A percentile compares a stretch with the other conserved stretches of the same genome.
These are phyloP conservation scores for Annulohypoxylon moriforme DNA, from an alignment of 495 filamentous ascomycete species.

Conservation along the genomic window DNA sequence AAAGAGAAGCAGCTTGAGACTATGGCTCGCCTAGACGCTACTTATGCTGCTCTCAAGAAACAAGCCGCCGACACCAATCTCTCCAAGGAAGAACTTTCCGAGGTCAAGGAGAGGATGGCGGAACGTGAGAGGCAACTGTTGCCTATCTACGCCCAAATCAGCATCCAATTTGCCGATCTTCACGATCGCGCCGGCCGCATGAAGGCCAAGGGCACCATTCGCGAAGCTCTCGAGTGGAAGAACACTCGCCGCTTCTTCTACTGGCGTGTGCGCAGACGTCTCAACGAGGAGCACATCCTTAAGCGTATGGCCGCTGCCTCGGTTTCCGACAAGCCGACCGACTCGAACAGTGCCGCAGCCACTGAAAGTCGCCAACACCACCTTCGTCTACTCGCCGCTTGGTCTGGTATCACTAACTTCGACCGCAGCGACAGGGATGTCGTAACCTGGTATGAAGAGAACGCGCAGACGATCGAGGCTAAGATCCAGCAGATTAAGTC, in stretches of 20 bases:
- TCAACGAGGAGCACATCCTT: constrained; percentile 96
- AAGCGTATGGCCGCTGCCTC: constrained; percentile 79
- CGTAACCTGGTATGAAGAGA: constrained; percentile 97
- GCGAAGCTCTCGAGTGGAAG: constrained; percentile 83
- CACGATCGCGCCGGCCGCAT: constrained; percentile 98
- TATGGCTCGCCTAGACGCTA: constrained; percentile 91
- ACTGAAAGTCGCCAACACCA: constrained; percentile 67
- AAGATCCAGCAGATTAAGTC: constrained; percentile 85
- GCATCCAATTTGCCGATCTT: constrained; percentile 94
- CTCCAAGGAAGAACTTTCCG: constrained; percentile 75
- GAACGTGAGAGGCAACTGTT: constrained; percentile 88
- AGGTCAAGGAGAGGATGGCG: constrained; percentile 87
- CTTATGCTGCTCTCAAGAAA: constrained; percentile 85
- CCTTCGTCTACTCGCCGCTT: constrained; percentile 77
- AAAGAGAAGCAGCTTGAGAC: constrained; percentile 97
- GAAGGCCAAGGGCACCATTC: constrained; percentile 96
- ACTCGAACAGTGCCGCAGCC: constrained; percentile 55
- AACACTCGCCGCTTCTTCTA: constrained; percentile 98
- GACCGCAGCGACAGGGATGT: constrained; percentile 82
- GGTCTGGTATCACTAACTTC: constrained; percentile 79
- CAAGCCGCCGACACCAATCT: constrained; percentile 74
- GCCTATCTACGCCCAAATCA: constrained; percentile 92
- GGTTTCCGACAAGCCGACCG: constrained; percentile 48
- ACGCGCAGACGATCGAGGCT: constrained; percentile 78
- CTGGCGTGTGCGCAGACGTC: constrained; percentile 96